Base-by-base conservation (phyloP, 2,329 filamentous ascomycete genomes). In the Aspergillus glaucus region DNA sequence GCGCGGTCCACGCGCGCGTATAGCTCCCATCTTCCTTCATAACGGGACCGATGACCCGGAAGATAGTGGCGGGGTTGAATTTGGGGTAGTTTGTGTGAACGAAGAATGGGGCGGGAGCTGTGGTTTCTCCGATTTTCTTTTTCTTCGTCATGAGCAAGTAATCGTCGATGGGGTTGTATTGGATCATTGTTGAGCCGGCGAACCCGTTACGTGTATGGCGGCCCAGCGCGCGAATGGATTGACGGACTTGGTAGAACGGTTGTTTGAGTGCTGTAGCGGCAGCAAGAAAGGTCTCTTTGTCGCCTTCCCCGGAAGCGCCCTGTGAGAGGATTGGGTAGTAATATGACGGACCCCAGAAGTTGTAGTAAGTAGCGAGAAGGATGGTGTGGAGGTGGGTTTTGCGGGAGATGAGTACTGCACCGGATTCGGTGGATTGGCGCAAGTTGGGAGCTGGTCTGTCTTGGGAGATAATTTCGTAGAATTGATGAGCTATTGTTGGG, bases 231-330 rank as follows among this genome's bases (percentile, higher is more conserved):
- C 58, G 56, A 21, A 69, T 65, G 14, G 57, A 61, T 48, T 68
- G 60, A 26, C 61, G 62, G 42, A 76, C 73, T 30, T 69, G 63
- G 53, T 75, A 74, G 54, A 69, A 75, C 2, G 67, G 56, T 6
- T 69, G 61, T 5, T 61, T 56, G 1, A 74, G 57, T 8, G 63
- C 70, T 3, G 68, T 52, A 8, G 75, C 73, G 6, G 74, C 75
- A 4, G 70, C 64, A 14, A 74, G 57, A 52, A 78, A 77, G 0
- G 74, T 77, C 53, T 78, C 75, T 55, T 78, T 78, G 59, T 78
- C 75, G 14, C 75, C 75, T 58, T 77, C 66, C 7, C 75, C 75
- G 0, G 70, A 62, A 6, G 69, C 74, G 32, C 74, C 74, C 56
- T 76, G 74, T 3, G 68, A 71, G 7, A 75, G 62, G 0, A 78